Conservation (phyloP, 2,329 filamentous ascomycete species). For the Paracoccidioides brasiliensis region DNA sequence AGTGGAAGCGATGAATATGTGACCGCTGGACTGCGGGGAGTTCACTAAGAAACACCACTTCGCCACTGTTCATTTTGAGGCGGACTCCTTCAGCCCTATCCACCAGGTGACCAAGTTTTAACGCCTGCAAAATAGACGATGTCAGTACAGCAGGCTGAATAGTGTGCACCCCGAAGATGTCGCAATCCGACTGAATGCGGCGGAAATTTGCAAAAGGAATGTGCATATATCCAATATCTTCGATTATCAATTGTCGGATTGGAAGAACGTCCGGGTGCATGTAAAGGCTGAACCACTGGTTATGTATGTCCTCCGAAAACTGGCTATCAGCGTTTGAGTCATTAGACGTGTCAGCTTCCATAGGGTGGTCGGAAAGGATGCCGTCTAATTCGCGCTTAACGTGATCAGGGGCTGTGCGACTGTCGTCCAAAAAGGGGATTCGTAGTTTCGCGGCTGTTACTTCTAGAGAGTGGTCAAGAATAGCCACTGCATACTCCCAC, state of each 20-base stretch:
- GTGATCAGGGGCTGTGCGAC: background rate
- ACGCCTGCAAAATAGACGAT: background rate
- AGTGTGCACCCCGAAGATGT: background rate
- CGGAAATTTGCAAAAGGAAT: background rate
- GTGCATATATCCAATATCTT: slow-evolving; percentile 1
- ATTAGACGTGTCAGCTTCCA: background rate
- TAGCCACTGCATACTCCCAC: background rate
- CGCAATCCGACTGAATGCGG: background rate
- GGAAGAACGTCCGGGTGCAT: background rate
- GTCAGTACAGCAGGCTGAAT: background rate
- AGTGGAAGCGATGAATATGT: background rate
- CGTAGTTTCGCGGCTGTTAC: background rate
- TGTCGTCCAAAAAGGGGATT: background rate
- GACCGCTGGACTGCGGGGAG: background rate
- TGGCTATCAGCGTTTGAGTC: background rate
- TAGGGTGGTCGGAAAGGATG: background rate
- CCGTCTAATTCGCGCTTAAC: background rate
- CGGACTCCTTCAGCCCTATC: background rate
- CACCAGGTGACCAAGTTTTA: background rate
- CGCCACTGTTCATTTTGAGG: background rate
- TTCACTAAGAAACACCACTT: background rate
- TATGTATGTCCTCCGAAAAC: background rate
- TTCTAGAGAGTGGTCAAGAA: background rate
- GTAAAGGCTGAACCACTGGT: background rate
- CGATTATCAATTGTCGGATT: background rate